Percentiles rank a stretch among this genome's conserved stretches.
Evolutionary conservation across 2,329 filamentous ascomycete genomes (phyloP).

Genomic region (Moelleriella libera): DNA sequence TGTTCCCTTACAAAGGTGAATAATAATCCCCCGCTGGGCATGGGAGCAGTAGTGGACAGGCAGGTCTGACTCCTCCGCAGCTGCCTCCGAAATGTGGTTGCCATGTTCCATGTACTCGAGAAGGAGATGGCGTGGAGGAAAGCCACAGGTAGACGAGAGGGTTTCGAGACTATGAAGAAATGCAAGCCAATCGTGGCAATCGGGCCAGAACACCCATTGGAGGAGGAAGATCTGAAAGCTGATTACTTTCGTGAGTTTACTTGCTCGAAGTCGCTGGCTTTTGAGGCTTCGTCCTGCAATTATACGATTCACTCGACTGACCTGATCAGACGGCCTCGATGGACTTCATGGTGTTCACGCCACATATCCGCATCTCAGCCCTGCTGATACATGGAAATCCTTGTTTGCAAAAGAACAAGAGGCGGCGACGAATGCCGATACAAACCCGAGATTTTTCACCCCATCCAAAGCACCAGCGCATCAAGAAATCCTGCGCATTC

Average conservation of each 20-base stretch:
- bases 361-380: slow-evolving; percentile 59
- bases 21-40: background rate
- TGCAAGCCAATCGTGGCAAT: slow-evolving; percentile 76
- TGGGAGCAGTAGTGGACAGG: background rate
- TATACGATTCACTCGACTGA: slow-evolving; percentile 1
- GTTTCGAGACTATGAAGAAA: slow-evolving; percentile 58
- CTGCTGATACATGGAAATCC: slow-evolving; percentile 58
- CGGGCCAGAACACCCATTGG: slow-evolving; percentile 73
- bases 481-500: slow-evolving; percentile 76
- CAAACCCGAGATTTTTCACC: slow-evolving; percentile 51
- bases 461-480: slow-evolving; percentile 63
- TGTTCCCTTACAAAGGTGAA: slow-evolving; percentile 67
- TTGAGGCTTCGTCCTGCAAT: background rate
- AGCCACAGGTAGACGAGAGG: slow-evolving; percentile 48
- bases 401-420: slow-evolving; percentile 35
- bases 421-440: slow-evolving; percentile 22
- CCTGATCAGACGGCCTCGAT: slow-evolving; percentile 52
- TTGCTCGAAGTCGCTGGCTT: background rate
- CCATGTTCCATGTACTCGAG: slow-evolving; percentile 82
- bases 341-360: slow-evolving; percentile 65
- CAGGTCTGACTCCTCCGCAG: slow-evolving; percentile 22
- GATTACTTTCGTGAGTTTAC: slow-evolving; percentile 68
- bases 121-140: slow-evolving; percentile 78
- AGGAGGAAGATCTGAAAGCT: slow-evolving; percentile 65
- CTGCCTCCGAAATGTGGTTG: slow-evolving; percentile 78